Percentiles rank a stretch among this genome's conserved stretches.
phyloP scores from a whole-genome alignment of 2,329 filamentous ascomycete genomes.

The Talaromyces islandicus region DNA sequence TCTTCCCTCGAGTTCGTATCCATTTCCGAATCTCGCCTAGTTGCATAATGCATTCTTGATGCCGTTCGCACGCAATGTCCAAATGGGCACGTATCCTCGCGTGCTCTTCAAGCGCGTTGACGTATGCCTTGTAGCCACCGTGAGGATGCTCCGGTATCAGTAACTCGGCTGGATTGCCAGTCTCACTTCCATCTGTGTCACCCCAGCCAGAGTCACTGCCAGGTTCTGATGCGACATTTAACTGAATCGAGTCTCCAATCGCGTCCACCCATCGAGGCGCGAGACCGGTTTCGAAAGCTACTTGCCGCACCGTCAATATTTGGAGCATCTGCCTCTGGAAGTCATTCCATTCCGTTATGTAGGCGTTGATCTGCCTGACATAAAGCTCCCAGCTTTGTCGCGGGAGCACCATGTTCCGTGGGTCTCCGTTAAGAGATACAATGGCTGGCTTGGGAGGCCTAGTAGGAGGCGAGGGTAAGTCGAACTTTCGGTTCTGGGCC shows the following conservation, averaged over 20 bases:
- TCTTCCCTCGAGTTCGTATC: slow-evolving; percentile 28
- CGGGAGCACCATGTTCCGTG: slow-evolving; percentile 35
- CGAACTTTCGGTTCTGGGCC: slow-evolving; percentile 33
- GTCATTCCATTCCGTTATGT: slow-evolving; percentile 51
- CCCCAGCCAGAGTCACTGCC: slow-evolving; percentile 9
- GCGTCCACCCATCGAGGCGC: slow-evolving; percentile 47
- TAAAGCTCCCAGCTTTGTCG: slow-evolving; percentile 47
- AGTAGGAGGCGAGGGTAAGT: slow-evolving; percentile 48
- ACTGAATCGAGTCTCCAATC: slow-evolving; percentile 40
- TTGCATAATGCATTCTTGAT: slow-evolving; percentile 37
- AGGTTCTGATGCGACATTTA: slow-evolving; percentile 20
- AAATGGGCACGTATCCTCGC: slow-evolving; percentile 41
- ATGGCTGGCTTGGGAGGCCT: slow-evolving; percentile 36
- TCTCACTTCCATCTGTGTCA: slow-evolving; percentile 18
- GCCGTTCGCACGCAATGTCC: slow-evolving; percentile 42
- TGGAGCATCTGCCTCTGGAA: slow-evolving; percentile 51
- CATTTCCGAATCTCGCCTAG: slow-evolving; percentile 35
- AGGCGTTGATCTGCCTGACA: slow-evolving; percentile 47
- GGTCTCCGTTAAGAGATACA: slow-evolving; percentile 16
- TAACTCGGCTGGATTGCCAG: slow-evolving; percentile 22
- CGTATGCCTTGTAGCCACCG: slow-evolving; percentile 40
- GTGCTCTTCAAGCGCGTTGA: slow-evolving; percentile 42
- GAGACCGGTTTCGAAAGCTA: slow-evolving; percentile 40
- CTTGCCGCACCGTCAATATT: slow-evolving; percentile 51
- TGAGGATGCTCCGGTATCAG: slow-evolving; percentile 25